Percentiles rank a stretch among this genome's conserved stretches.
Evolutionary conservation across 805 yeast species (phyloP).

Genomic region (Wickerhamomyces queroliae): DNA sequence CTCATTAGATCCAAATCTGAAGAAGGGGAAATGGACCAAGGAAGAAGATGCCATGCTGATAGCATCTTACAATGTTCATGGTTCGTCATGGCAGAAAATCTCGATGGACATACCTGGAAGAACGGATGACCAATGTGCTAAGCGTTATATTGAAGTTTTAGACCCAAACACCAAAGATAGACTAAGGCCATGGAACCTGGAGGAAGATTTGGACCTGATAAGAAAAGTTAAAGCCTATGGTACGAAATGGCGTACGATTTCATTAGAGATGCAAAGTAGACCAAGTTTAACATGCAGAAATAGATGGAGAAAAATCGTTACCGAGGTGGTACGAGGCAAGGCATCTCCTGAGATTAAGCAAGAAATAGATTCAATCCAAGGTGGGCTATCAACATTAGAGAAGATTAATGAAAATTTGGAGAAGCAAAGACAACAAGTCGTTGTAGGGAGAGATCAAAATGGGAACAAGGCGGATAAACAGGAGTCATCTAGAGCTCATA

Average conservation of each 20-base stretch:
- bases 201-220: conserved; percentile 71
- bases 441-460: too few relatives aligned
- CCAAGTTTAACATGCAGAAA: conserved; percentile 89
- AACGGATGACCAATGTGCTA: conserved; percentile 94
- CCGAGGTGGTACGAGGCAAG: conserved; percentile 64
- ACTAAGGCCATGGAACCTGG: conserved; percentile 70
- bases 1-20: conserved; percentile 75
- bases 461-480: not conserved
- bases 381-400: conserved; percentile 23
- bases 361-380: conserved; percentile 53
- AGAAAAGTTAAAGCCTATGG: conserved; percentile 65
- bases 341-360: conserved; percentile 48
- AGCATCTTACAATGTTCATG: conserved; percentile 59
- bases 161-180: conserved; percentile 78
- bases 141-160: conserved; percentile 80
- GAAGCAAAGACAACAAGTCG: conserved; percentile 8
- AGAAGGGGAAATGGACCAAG: conserved; percentile 82
- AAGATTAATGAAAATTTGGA: conserved; percentile 19
- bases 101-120: conserved; percentile 73
- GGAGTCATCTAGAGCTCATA: not conserved
- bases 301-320: conserved; percentile 84
- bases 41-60: conserved; percentile 69
- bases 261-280: conserved; percentile 64
- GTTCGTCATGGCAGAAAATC: conserved; percentile 84
- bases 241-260: conserved; percentile 84